These are phyloP conservation scores for Penicillium samsonianum DNA, from an alignment of 495 filamentous ascomycete genomes.

Conservation along the genomic window DNA sequence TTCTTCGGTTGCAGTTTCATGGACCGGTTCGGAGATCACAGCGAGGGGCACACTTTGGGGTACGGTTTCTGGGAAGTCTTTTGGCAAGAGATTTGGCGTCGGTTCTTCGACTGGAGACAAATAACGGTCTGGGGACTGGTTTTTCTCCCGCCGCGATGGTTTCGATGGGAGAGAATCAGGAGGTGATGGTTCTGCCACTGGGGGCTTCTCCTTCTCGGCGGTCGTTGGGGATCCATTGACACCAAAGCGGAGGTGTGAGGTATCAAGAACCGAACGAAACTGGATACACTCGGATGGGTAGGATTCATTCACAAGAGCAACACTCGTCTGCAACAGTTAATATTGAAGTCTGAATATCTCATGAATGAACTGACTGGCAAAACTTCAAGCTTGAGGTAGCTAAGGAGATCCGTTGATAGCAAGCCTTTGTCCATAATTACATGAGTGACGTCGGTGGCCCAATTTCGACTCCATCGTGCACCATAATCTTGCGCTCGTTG, in stretches of 20 bases:
- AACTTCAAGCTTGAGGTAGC: constrained; percentile 51
- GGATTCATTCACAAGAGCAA: constrained; percentile 69
- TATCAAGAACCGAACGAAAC: constrained; percentile 57
- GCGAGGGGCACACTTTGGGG: background rate
- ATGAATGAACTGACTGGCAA: constrained; percentile 46
- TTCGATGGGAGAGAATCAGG: constrained; percentile 33
- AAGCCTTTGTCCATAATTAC: constrained; percentile 76
- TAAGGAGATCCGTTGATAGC: constrained; percentile 64
- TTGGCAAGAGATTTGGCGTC: background rate
- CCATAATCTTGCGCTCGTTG: constrained; percentile 75
- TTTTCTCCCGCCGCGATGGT: constrained; percentile 22
- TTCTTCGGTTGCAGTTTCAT: constrained; percentile 1
- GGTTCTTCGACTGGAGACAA: constrained; percentile 12
- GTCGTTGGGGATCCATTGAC: constrained; percentile 45
- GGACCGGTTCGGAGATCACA: background rate
- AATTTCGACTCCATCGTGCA: constrained; percentile 61
- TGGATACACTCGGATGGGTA: constrained; percentile 80
- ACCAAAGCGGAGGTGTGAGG: constrained; percentile 59
- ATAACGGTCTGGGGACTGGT: constrained; percentile 19
- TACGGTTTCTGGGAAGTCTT: background rate
- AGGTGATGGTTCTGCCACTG: constrained; percentile 1
- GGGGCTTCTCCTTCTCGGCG: constrained; percentile 8
- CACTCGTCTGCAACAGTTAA: constrained; percentile 44
- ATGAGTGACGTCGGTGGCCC: constrained; percentile 61
- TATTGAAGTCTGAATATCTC: constrained; percentile 17